These are phyloP conservation scores for Megacollybia marginata DNA, from an alignment of 768 basidiomycete species.

Conservation along the genomic window DNA sequence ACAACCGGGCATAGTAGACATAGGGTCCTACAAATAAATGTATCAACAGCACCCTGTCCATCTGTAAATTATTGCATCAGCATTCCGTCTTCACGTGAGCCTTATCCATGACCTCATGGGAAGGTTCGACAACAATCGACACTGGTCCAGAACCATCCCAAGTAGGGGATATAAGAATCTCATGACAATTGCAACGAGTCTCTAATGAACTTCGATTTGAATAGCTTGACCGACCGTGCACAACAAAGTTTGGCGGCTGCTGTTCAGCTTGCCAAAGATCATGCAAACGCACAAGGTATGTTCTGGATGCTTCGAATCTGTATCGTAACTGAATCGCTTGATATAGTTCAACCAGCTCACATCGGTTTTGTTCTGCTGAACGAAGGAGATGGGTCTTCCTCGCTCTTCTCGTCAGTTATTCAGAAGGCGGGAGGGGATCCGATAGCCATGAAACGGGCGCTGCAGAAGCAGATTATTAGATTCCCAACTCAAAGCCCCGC, in stretches of 20 bases:
- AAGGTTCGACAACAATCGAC: too few relatives aligned
- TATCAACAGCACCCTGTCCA: not conserved
- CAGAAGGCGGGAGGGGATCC: slow-evolving; percentile 82
- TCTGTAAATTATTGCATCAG: not conserved
- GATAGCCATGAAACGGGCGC: slow-evolving; percentile 50
- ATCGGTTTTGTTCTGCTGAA: slow-evolving; percentile 76
- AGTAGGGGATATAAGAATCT: not conserved
- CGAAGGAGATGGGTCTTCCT: slow-evolving; percentile 37
- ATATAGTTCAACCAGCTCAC: slow-evolving; percentile 73
- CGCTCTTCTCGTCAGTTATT: slow-evolving; percentile 70
- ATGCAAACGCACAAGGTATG: slow-evolving; percentile 74
- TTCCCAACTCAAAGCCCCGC: slow-evolving; percentile 80
- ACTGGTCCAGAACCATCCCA: not conserved
- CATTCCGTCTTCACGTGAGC: not conserved
- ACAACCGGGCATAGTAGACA: not conserved
- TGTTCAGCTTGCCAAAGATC: slow-evolving; percentile 76
- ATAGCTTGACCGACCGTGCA: slow-evolving; percentile 78
- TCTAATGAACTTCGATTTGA: slow-evolving; percentile 50
- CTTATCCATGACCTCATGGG: not conserved
- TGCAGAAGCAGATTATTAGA: slow-evolving; percentile 75
- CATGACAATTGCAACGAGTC: not conserved
- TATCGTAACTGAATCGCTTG: slow-evolving; percentile 1
- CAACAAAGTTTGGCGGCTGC: slow-evolving; percentile 62
- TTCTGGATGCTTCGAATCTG: not conserved
- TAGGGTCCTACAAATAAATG: not conserved